These are phyloP conservation scores for Phytophthora nicotianae DNA, from an alignment of 352 stramenopile species.

Conservation along the genomic window DNA sequence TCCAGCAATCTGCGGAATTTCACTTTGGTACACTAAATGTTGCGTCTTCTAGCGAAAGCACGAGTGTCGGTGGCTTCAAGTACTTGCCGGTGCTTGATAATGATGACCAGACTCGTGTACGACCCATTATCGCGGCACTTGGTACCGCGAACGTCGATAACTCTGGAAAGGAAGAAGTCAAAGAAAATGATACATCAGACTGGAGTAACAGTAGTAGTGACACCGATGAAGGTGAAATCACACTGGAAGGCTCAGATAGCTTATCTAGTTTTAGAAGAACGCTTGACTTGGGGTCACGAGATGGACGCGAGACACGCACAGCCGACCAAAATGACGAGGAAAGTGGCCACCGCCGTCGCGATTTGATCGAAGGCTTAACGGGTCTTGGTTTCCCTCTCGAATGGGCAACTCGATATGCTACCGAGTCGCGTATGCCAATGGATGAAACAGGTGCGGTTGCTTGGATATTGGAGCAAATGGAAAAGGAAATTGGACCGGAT, in stretches of 20 bases:
- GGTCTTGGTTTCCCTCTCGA: constrained; percentile 86
- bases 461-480: constrained; percentile 93
- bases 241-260: constrained; percentile 10
- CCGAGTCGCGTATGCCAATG: constrained; percentile 46
- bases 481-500: constrained; percentile 50
- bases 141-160: not conserved
- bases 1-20: constrained; percentile 77
- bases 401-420: constrained; percentile 71
- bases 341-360: constrained; percentile 33
- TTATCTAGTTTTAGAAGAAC: not conserved
- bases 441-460: constrained; percentile 77
- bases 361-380: constrained; percentile 79
- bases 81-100: constrained; percentile 44
- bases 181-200: constrained; percentile 3
- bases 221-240: constrained; percentile 25
- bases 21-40: constrained; percentile 61
- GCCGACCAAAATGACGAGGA: constrained; percentile 17
- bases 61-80: constrained; percentile 31
- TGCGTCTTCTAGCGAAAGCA: not conserved
- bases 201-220: constrained; percentile 27
- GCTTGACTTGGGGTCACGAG: constrained; percentile 2
- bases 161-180: not conserved
- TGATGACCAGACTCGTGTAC: constrained; percentile 52
- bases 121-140: constrained; percentile 39
- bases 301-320: constrained; percentile 11